phyloP scores from a whole-genome alignment of 1,284 basidiomycete genomes.

The Neonothopanus nambi region DNA sequence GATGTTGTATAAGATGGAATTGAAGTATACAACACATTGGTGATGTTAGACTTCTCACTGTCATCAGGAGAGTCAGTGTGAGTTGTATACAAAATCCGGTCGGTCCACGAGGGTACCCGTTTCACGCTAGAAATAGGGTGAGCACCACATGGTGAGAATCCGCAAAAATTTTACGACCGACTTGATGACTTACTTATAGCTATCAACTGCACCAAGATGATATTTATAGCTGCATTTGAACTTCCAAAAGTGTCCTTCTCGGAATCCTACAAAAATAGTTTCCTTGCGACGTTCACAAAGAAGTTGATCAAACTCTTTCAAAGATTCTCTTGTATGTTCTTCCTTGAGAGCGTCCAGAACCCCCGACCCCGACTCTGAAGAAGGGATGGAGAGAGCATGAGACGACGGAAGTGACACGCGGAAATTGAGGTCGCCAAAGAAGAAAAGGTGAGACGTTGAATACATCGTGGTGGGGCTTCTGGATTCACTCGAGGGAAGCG shows the following conservation, averaged over 20 bases:
- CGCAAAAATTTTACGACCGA: too few relatives aligned
- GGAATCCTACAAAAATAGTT: conserved; percentile 68
- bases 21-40: conserved; percentile 70
- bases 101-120: conserved; percentile 92
- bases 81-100: conserved; percentile 88
- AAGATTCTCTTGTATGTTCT: conserved; percentile 56
- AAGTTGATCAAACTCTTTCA: conserved; percentile 83
- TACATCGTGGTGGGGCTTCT: conserved; percentile 62
- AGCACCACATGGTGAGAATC: neutral
- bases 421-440: conserved; percentile 92
- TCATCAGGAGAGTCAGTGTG: conserved; percentile 64
- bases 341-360: conserved; percentile 46
- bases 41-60: conserved; percentile 54
- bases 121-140: conserved; percentile 48
- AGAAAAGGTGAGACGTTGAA: conserved; percentile 81
- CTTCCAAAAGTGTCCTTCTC: conserved; percentile 81
- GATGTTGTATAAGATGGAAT: conserved; percentile 77
- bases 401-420: conserved; percentile 63
- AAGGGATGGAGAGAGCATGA: conserved; percentile 36
- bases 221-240: conserved; percentile 94
- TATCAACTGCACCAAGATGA: conserved; percentile 73
- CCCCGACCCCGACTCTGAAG: conserved; percentile 19
- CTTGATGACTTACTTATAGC: conserved; percentile 66
- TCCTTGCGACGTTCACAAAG: conserved; percentile 61
- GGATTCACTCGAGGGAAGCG: conserved; percentile 44